Percentiles rank a stretch among this genome's conserved stretches.
Conservation (phyloP, 495 filamentous ascomycete genomes). For the Talaromyces proteolyticus region DNA sequence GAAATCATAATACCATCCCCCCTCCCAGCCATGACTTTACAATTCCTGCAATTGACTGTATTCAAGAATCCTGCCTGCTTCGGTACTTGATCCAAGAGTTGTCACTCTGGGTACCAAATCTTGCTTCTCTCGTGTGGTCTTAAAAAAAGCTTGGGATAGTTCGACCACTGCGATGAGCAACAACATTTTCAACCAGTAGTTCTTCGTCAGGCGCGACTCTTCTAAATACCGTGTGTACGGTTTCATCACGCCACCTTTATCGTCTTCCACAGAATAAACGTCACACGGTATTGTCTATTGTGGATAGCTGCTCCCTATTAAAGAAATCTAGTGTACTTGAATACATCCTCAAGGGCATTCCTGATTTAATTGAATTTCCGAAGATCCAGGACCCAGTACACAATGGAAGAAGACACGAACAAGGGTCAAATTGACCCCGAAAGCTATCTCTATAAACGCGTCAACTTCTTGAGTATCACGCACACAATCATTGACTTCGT, state of each 20-base stretch:
- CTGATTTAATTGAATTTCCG: slow-evolving; percentile 14
- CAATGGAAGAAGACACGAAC: slow-evolving; percentile 19
- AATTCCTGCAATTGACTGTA: slow-evolving; percentile 2
- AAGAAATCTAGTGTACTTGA: slow-evolving; percentile 15
- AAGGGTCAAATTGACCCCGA: not conserved
- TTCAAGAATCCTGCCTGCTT: slow-evolving; percentile 19
- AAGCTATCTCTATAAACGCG: slow-evolving; percentile 1
- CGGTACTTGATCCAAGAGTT: slow-evolving; percentile 22
- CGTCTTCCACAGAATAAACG: slow-evolving; percentile 19
- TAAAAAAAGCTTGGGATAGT: slow-evolving; percentile 9
- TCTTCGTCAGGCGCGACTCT: slow-evolving; percentile 15
- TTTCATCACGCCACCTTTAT: slow-evolving; percentile 15
- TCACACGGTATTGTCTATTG: slow-evolving; percentile 12
- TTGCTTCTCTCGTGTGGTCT: not conserved
- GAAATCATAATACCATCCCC: too few species aligned
- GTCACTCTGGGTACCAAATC: slow-evolving; percentile 18
- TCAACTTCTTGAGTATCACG: slow-evolving; percentile 18
- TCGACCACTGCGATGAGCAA: slow-evolving; percentile 21
- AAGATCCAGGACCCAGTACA: slow-evolving; percentile 11
- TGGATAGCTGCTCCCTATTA: slow-evolving; percentile 13
- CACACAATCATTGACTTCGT: slow-evolving; percentile 20
- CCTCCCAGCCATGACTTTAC: too few species aligned
- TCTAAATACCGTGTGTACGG: slow-evolving; percentile 19
- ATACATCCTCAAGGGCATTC: slow-evolving; percentile 23
- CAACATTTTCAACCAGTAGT: slow-evolving; percentile 18